These are phyloP conservation scores for Dentiscutata heterogama DNA, from an alignment of 371 early-diverging fungal species.

Conservation along the genomic window DNA sequence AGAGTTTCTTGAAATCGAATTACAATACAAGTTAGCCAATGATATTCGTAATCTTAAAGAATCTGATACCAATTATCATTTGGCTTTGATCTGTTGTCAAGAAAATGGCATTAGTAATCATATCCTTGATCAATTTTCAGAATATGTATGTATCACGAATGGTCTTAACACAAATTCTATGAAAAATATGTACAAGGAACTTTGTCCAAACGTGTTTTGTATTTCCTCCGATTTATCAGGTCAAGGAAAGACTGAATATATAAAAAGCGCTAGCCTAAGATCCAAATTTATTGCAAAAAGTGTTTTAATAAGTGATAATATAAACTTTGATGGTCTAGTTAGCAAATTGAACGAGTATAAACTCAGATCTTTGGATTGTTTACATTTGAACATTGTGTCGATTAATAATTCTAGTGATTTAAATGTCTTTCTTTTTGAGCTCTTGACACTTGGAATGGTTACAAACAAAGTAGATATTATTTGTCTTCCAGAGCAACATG, in stretches of 20 bases:
- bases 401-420: constrained; percentile 12
- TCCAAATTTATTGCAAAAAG: not conserved
- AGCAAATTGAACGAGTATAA: not conserved
- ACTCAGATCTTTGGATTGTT: constrained; percentile 8
- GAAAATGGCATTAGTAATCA: not conserved
- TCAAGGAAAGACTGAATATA: constrained; percentile 41
- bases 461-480: constrained; percentile 3
- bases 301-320: constrained; percentile 27
- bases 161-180: constrained; percentile 7
- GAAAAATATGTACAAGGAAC: not conserved
- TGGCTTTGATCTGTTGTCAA: constrained; percentile 35
- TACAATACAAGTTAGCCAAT: constrained; percentile 33
- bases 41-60: not conserved
- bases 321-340: constrained; percentile 15
- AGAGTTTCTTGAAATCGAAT: constrained; percentile 37
- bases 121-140: constrained; percentile 32
- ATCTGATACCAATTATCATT: not conserved
- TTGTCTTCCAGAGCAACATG: constrained; percentile 2
- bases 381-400: constrained; percentile 37
- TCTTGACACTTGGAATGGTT: constrained; percentile 29
- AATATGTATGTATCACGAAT: not conserved
- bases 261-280: constrained; percentile 9
- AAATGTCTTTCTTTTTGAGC: constrained; percentile 38
- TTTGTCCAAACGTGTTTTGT: constrained; percentile 28
- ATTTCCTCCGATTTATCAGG: constrained; percentile 33